A percentile compares a stretch with the other conserved stretches of the same genome.
Evolutionary conservation across 2,329 filamentous ascomycete species (phyloP).

Genomic region (Cladosporium sp.): DNA sequence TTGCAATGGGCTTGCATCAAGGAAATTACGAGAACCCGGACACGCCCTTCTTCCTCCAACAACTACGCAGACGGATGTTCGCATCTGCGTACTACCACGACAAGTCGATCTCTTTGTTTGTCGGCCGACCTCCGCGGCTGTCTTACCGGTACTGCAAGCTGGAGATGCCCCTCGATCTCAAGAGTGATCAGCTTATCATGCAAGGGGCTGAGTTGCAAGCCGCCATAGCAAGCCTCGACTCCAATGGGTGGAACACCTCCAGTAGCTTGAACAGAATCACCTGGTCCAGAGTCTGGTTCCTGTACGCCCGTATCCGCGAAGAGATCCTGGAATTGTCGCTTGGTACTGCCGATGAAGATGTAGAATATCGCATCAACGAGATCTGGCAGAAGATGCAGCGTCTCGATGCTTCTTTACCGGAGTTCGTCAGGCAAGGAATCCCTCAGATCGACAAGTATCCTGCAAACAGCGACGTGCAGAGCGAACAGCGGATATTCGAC

Average conservation of each 20-base stretch:
- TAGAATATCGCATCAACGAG: constrained; percentile 44
- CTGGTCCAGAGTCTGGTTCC: constrained; percentile 49
- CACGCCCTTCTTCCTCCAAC: constrained; percentile 39
- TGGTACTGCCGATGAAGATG: constrained; percentile 43
- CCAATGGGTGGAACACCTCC: constrained; percentile 55
- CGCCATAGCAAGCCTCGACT: constrained; percentile 48
- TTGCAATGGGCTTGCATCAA: constrained; percentile 40
- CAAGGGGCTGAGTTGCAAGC: constrained; percentile 46
- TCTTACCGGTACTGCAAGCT: constrained; percentile 56
- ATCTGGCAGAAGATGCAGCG: constrained; percentile 43
- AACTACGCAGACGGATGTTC: constrained; percentile 39
- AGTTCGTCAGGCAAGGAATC: constrained; percentile 32
- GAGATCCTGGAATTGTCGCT: constrained; percentile 62
- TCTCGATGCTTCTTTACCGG: constrained; percentile 40
- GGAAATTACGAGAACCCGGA: constrained; percentile 35
- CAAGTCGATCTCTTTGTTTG: constrained; percentile 38
- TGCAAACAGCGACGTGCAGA: constrained; percentile 20
- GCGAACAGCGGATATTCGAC: constrained; percentile 1
- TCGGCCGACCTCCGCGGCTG: constrained; percentile 54
- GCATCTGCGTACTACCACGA: constrained; percentile 35
- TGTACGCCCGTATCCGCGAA: constrained; percentile 56
- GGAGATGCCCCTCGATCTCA: constrained; percentile 58
- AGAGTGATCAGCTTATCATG: constrained; percentile 52
- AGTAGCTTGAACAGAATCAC: constrained; percentile 50
- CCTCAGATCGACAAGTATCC: constrained; percentile 33